These are phyloP conservation scores for Pseudotsuga menziesii DNA, from an alignment of 75 land plant species.

Conservation along the genomic window DNA sequence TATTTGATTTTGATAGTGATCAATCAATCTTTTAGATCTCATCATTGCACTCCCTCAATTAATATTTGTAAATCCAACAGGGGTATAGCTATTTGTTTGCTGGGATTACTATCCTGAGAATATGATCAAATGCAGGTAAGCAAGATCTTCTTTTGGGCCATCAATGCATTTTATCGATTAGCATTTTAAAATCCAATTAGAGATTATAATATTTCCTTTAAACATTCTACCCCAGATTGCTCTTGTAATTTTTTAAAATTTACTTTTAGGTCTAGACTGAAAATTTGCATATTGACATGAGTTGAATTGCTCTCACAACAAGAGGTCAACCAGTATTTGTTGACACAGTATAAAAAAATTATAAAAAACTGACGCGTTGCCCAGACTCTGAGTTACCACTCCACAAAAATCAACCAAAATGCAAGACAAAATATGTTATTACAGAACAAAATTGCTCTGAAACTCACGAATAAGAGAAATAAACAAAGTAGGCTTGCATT, in stretches of 20 bases:
- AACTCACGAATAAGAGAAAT: not conserved
- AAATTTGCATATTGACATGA: not conserved
- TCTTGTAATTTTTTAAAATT: not conserved
- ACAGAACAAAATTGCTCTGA: not conserved
- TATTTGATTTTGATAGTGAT: not conserved
- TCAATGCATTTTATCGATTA: no score
- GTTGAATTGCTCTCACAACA: not conserved
- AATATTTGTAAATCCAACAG: not conserved
- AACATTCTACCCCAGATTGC: not conserved
- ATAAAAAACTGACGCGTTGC: not conserved
- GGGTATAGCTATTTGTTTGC: not conserved
- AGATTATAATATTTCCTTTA: not conserved
- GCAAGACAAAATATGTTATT: not conserved
- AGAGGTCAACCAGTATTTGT: not conserved
- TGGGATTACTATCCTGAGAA: not conserved
- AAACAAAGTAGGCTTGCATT: constrained; percentile 1
- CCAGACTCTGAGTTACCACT: not conserved
- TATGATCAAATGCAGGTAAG: not conserved
- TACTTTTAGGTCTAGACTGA: not conserved
- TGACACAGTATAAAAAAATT: not conserved
- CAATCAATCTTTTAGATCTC: not conserved
- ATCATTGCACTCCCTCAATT: not conserved
- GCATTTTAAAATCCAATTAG: not conserved
- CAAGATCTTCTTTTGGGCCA: not conserved
- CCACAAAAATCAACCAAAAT: not conserved